Percentiles rank a stretch among this genome's conserved stretches.
Evolutionary conservation across 805 yeast species (phyloP).

Genomic region (Nakazawaea ishiwadae): DNA sequence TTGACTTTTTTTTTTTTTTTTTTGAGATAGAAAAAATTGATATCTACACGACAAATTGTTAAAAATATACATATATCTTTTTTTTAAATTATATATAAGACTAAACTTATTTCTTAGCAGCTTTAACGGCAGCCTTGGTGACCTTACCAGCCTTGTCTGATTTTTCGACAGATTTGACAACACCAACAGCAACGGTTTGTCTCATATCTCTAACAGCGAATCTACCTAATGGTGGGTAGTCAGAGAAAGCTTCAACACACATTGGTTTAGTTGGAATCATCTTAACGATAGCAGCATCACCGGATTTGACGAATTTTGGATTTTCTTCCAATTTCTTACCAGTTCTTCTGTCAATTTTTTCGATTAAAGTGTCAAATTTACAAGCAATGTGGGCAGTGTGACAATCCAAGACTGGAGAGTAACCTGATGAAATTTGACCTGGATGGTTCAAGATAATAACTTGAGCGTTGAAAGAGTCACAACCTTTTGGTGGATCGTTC

Average conservation of each 20-base stretch:
- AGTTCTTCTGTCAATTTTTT: conserved; percentile 89
- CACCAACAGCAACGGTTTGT: conserved; percentile 99
- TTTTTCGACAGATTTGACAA: conserved; percentile 92
- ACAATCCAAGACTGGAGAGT: conserved; percentile 88
- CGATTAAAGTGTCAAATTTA: conserved; percentile 66
- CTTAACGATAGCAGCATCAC: conserved; percentile 93
- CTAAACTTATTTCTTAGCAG: conserved; percentile 67
- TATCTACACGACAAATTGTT: neutral
- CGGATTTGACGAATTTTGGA: conserved; percentile 93
- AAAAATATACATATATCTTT: no score
- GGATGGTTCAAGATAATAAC: conserved; percentile 88
- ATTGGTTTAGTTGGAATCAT: conserved; percentile 86
- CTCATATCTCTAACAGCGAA: conserved; percentile 99
- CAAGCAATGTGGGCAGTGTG: conserved; percentile 94
- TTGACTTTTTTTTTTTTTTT: neutral
- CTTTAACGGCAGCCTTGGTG: conserved; percentile 92
- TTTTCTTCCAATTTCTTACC: conserved; percentile 86
- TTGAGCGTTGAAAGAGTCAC: conserved; percentile 80
- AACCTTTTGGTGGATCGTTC: conserved; percentile 81
- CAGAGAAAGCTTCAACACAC: conserved; percentile 92
- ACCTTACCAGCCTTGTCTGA: conserved; percentile 86
- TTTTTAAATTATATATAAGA: no score
- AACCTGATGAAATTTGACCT: conserved; percentile 87
- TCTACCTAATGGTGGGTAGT: conserved; percentile 97
- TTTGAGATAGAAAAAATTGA: neutral